Base-by-base conservation (phyloP, 1,284 basidiomycete genomes). In the Cryptococcus hybrid region DNA sequence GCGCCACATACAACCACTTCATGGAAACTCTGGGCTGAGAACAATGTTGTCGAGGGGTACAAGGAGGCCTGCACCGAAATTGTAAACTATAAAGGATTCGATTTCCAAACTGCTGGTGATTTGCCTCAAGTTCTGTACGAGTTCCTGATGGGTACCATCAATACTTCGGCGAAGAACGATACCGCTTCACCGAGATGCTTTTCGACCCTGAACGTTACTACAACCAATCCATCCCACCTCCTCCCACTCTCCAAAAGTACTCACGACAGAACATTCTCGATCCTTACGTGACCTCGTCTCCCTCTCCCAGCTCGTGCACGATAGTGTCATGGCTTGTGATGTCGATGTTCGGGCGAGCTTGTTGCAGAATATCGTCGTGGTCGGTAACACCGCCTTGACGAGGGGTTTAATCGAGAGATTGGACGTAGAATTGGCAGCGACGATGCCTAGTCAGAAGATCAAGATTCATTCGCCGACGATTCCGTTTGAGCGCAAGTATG, bases 391-490 rank as follows among this genome's bases (percentile, higher is more conserved):
- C 24, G 91, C 88, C 59, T 80, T 93, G 43, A 88, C 95, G 57
- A 81, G 88, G 24, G 96, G 96, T 11, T 84, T 99, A 59, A 83
- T 84, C 13, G 94, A 99, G 70, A 84, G 96, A 9, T 81, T 99
- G 46, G 83, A 86, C 60, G 83, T 83, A 57, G 96, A 99, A 74
- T 80, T 99, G 8, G 80, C 82, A 42, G 82, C 86, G 52, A 81
- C 87, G 54, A 89, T 92, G 73, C 87, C 89, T 24, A 88, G 91
- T 60, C 75, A 79, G 73, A 81, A 81, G 65, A 77, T 81, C 69
- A 94, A 93, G 81, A 88, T 96, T 49, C 91, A 95, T 69, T 86
- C 90, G 0, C 88, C 92, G 9, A 90, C 91, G 8, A 93, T 93
- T 71, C 85, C 89, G 0, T 83, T 87, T 54, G 93, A 97, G 76